Conservation (phyloP, 352 stramenopile genomes). For the Pythium sp. region DNA sequence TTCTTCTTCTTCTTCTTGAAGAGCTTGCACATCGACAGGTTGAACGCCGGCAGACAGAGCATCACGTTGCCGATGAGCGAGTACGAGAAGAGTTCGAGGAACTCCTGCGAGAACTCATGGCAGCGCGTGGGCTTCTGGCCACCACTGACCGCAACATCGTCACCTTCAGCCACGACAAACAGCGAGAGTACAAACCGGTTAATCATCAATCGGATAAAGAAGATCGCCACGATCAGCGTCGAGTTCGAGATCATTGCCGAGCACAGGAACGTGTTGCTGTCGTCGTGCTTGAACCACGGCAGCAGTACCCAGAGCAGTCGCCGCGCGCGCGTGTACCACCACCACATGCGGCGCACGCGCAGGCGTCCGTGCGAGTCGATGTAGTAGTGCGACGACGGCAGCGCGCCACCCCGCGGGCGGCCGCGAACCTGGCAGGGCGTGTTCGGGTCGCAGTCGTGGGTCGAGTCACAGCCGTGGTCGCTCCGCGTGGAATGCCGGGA, state of each 20-base stretch:
- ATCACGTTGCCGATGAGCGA: conserved; percentile 59
- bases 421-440: background rate
- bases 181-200: conserved; percentile 44
- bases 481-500: conserved; percentile 22
- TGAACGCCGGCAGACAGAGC: conserved; percentile 66
- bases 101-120: conserved; percentile 51
- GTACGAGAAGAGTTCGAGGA: conserved; percentile 67
- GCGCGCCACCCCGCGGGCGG: background rate
- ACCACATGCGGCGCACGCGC: conserved; percentile 50
- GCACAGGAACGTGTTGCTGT: conserved; percentile 80
- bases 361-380: conserved; percentile 49
- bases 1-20: conserved; percentile 33
- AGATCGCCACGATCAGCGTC: conserved; percentile 59
- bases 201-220: conserved; percentile 44
- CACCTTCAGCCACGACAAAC: conserved; percentile 24
- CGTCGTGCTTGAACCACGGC: conserved; percentile 62
- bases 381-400: conserved; percentile 65
- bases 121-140: conserved; percentile 19
- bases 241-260: conserved; percentile 74
- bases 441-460: background rate
- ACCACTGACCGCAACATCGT: conserved; percentile 8
- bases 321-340: conserved; percentile 48
- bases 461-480: conserved; percentile 14
- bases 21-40: conserved; percentile 52
- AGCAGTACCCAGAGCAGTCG: conserved; percentile 46